Percentiles rank a stretch among this genome's conserved stretches.
phyloP scores from a whole-genome alignment of 2,329 filamentous ascomycete genomes.

The Ophiostoma perfectum region DNA sequence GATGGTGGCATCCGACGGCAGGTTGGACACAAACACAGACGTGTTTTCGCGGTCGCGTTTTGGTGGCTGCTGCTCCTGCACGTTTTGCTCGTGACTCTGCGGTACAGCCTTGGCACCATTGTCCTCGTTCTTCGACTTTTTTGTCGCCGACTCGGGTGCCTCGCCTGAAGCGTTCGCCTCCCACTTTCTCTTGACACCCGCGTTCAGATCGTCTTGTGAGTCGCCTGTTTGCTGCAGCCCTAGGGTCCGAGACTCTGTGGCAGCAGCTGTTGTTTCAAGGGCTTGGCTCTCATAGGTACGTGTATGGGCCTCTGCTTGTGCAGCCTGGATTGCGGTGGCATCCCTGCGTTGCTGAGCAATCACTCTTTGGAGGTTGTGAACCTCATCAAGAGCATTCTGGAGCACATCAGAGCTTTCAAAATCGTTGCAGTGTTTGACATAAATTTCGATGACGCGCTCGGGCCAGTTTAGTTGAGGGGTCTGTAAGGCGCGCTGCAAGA shows the following conservation, averaged over 20 bases:
- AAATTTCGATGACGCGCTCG: constrained; percentile 68
- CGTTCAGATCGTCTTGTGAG: constrained; percentile 35
- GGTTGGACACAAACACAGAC: constrained; percentile 71
- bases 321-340: constrained; percentile 34
- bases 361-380: constrained; percentile 61
- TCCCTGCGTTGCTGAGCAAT: constrained; percentile 60
- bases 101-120: constrained; percentile 27
- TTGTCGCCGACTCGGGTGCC: constrained; percentile 39
- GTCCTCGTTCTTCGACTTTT: constrained; percentile 57
- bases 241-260: not conserved
- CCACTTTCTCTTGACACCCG: constrained; percentile 66
- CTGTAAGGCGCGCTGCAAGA: constrained; percentile 65
- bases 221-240: not conserved
- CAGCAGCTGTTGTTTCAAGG: not conserved
- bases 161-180: constrained; percentile 39
- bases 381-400: constrained; percentile 66
- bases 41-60: constrained; percentile 90
- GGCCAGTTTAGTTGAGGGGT: constrained; percentile 66
- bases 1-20: constrained; percentile 65
- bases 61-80: constrained; percentile 35
- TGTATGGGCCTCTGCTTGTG: constrained; percentile 32
- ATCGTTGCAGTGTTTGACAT: constrained; percentile 77
- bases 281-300: constrained; percentile 13
- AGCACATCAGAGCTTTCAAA: constrained; percentile 76
- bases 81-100: constrained; percentile 23